Evolutionary conservation across 805 yeast species (phyloP).

Genomic region (Teunomyces funiuensis): DNA sequence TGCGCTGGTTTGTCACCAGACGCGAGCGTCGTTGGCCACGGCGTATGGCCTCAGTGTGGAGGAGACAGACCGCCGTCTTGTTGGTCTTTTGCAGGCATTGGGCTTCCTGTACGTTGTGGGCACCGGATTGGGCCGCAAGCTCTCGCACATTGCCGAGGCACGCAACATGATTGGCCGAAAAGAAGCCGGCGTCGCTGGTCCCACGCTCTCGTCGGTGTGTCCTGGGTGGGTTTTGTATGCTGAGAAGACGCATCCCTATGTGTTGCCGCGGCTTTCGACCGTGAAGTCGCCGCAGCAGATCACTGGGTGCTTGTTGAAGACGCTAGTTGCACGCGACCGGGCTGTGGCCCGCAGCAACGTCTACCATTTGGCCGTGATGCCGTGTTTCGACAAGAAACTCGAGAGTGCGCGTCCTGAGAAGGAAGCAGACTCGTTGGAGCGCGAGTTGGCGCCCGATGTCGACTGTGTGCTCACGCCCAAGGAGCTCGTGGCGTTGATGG

Average conservation of each 20-base stretch:
- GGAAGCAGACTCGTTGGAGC: conserved; percentile 25
- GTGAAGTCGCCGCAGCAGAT: conserved; percentile 93
- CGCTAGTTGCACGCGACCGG: conserved; percentile 36
- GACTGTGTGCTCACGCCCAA: conserved; percentile 94
- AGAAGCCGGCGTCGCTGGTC: conserved; percentile 31
- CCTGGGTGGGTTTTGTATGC: conserved; percentile 98
- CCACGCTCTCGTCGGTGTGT: conserved; percentile 71
- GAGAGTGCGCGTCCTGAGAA: conserved; percentile 88
- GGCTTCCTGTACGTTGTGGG: conserved; percentile 80
- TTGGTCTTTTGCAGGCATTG: conserved; percentile 56
- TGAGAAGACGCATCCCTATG: conserved; percentile 90
- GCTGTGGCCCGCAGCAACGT: conserved; percentile 38
- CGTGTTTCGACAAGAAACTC: conserved; percentile 93
- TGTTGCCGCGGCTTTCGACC: conserved; percentile 66
- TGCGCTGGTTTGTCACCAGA: conserved; percentile 81
- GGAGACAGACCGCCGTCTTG: conserved; percentile 56
- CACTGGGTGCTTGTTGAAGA: conserved; percentile 76
- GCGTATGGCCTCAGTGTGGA: conserved; percentile 56
- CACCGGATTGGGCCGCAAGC: conserved; percentile 73
- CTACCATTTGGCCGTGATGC: conserved; percentile 89
- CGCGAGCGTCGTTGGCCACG: conserved; percentile 76
- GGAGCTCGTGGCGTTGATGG: conserved; percentile 74
- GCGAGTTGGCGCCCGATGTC: conserved; percentile 52
- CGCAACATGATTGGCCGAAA: conserved; percentile 47
- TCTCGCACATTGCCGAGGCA: conserved; percentile 51